A percentile compares a stretch with the other conserved stretches of the same genome.
Conservation (phyloP, 2,329 filamentous ascomycete species). For the Penicillium sp. region DNA sequence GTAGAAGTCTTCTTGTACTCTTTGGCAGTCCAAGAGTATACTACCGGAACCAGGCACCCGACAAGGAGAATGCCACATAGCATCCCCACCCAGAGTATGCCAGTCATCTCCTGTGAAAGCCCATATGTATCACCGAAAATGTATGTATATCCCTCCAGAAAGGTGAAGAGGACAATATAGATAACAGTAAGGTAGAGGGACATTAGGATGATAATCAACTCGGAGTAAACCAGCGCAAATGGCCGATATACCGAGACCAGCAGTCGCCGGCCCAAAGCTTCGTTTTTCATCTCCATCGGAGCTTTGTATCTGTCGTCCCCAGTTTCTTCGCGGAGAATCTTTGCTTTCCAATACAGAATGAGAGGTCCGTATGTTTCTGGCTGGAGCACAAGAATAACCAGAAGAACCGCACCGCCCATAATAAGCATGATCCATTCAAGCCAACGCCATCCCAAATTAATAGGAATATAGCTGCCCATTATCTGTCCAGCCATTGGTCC, state of each 20-base stretch:
- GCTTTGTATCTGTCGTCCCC: slow-evolving; percentile 49
- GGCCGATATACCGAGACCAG: slow-evolving; percentile 38
- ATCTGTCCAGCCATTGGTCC: slow-evolving; percentile 27
- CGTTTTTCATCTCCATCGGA: slow-evolving; percentile 40
- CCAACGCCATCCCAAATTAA: slow-evolving; percentile 39
- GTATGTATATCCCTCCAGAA: slow-evolving; percentile 48
- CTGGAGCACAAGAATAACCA: slow-evolving; percentile 43
- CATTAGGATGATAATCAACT: slow-evolving; percentile 33
- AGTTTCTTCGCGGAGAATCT: slow-evolving; percentile 38
- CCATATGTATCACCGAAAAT: slow-evolving; percentile 52
- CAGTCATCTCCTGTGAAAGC: slow-evolving; percentile 46
- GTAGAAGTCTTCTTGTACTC: neutral
- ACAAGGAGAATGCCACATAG: slow-evolving; percentile 37
- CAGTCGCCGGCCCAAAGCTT: slow-evolving; percentile 39
- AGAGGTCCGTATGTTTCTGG: slow-evolving; percentile 52
- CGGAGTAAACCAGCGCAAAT: slow-evolving; percentile 47
- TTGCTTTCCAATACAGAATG: slow-evolving; percentile 46
- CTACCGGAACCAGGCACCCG: slow-evolving; percentile 42
- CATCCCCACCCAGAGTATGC: slow-evolving; percentile 49
- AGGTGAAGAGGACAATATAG: slow-evolving; percentile 35
- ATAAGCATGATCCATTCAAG: slow-evolving; percentile 47
- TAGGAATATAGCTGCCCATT: slow-evolving; percentile 21
- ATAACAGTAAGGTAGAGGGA: slow-evolving; percentile 29
- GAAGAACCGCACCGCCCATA: slow-evolving; percentile 34
- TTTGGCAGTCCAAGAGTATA: slow-evolving; percentile 44